Conservation (phyloP, 2,329 filamentous ascomycete genomes). For the Aureobasidium subglaciale region DNA sequence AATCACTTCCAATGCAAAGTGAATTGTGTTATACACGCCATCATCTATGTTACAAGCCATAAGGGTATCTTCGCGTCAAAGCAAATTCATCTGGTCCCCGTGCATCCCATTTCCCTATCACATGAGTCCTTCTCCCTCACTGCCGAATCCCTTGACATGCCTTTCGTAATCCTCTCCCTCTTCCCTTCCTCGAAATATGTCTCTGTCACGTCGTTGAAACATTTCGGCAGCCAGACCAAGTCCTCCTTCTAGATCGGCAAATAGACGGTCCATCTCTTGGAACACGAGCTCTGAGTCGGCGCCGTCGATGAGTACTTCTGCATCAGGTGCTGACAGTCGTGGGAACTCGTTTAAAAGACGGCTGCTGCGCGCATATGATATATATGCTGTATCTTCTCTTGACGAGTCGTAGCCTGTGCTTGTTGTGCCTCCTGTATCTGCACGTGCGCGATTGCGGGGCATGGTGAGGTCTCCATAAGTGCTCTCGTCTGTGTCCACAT, state of each 20-base stretch:
- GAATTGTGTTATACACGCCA: not conserved
- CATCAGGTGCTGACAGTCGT: constrained; percentile 23
- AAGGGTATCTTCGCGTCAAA: constrained; percentile 6
- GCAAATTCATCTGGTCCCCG: not conserved
- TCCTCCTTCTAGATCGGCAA: constrained; percentile 22
- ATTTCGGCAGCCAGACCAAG: constrained; percentile 12
- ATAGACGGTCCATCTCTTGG: constrained; percentile 25
- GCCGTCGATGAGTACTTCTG: constrained; percentile 25
- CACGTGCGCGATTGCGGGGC: not conserved
- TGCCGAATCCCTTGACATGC: constrained; percentile 2
- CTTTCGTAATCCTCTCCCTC: constrained; percentile 1
- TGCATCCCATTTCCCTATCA: not conserved
- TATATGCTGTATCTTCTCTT: constrained; percentile 17
- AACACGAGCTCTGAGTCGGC: constrained; percentile 24
- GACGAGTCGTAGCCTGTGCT: constrained; percentile 14
- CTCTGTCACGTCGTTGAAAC: constrained; percentile 7
- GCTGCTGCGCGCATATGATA: not conserved
- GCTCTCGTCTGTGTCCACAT: constrained; percentile 2
- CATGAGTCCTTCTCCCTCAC: constrained; percentile 10
- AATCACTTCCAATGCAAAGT: not conserved
- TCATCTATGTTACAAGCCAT: constrained; percentile 1
- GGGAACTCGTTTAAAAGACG: constrained; percentile 22
- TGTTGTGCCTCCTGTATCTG: constrained; percentile 7
- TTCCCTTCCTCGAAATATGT: not conserved
- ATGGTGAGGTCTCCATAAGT: constrained; percentile 11